phyloP scores from a whole-genome alignment of 176 grass and related monocot genomes.

The Hordeum vulgare region MorexV3_pseudomolecules_assembly NC_058524.1:550472828-550473327 shows the following conservation, averaged over 20 bases:
- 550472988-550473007: not conserved
- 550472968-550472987: not conserved
- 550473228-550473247: not conserved
- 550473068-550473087: not conserved
- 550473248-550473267: not conserved
- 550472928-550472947: no score
- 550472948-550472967: no score
- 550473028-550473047: no score
- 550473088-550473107: not conserved
- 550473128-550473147: not conserved
- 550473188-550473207: not conserved
- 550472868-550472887: no score
- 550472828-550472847: no score
- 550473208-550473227: not conserved
- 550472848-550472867: no score
- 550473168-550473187: not conserved
- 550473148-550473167: not conserved
- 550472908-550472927: no score
- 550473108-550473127: not conserved
- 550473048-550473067: not conserved
- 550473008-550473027: not conserved
- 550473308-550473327: not conserved
- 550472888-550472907: no score
- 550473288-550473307: not conserved
- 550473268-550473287: not conserved